A percentile compares a stretch with the other conserved stretches of the same genome.
These are phyloP conservation scores for Pseudocercospora eumusae DNA, from an alignment of 2,329 filamentous ascomycete species.

Conservation along the genomic window DNA sequence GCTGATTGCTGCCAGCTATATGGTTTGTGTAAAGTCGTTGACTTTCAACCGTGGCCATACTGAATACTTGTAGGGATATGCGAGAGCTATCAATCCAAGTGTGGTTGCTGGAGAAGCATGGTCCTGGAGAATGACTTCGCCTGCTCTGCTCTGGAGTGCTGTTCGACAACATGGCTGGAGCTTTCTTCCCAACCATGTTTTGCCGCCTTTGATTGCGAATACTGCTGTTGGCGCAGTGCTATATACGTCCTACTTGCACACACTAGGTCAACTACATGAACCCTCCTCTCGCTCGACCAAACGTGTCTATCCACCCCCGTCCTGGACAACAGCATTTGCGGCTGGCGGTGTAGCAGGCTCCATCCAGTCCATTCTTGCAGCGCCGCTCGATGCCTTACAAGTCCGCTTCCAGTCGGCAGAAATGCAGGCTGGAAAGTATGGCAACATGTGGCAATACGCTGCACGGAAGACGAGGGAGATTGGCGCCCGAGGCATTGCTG, in stretches of 20 bases:
- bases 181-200: conserved; percentile 73
- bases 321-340: conserved; percentile 63
- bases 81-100: conserved; percentile 62
- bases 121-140: conserved; percentile 67
- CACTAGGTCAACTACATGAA: conserved; percentile 65
- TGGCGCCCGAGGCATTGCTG: conserved; percentile 70
- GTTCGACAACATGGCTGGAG: conserved; percentile 70
- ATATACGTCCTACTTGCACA: conserved; percentile 74
- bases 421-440: conserved; percentile 60
- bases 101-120: conserved; percentile 52
- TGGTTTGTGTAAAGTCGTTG: conserved; percentile 43
- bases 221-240: conserved; percentile 71
- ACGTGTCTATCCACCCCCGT: conserved; percentile 69
- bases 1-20: conserved; percentile 46
- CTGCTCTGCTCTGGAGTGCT: conserved; percentile 67
- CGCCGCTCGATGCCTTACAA: conserved; percentile 74
- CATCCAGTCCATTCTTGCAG: conserved; percentile 70
- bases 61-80: conserved; percentile 54
- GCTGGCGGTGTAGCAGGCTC: conserved; percentile 70
- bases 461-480: conserved; percentile 69
- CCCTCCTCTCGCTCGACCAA: conserved; percentile 63
- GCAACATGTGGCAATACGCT: conserved; percentile 69
- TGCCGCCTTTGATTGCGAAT: conserved; percentile 74
- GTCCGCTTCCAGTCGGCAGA: conserved; percentile 68
- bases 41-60: not conserved